Evolutionary conservation across 352 stramenopile genomes (phyloP).

Genomic region (Globisporangium abappressorium): DNA sequence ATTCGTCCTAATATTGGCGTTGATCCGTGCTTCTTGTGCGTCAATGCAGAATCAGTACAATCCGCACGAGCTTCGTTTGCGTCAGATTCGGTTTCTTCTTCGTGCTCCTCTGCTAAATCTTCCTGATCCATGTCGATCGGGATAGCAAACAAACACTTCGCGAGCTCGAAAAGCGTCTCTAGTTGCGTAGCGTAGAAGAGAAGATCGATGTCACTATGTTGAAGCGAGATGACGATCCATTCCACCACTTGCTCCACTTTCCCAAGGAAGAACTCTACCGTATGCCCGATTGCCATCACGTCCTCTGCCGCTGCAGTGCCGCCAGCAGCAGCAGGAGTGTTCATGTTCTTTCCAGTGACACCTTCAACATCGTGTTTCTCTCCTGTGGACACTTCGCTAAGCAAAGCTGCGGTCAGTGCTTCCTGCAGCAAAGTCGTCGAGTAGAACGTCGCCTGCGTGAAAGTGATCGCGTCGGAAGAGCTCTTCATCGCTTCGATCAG

Average conservation of each 20-base stretch:
- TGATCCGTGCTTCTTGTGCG: not conserved
- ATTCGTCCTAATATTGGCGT: not conserved
- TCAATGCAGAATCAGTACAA: not conserved
- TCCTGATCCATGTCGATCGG: constrained; percentile 3
- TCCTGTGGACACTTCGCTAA: not conserved
- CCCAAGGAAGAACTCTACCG: constrained; percentile 6
- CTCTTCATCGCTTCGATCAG: constrained; percentile 27
- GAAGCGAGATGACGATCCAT: constrained; percentile 26
- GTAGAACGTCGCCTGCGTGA: constrained; percentile 24
- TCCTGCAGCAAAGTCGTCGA: constrained; percentile 19
- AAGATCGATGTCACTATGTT: constrained; percentile 29
- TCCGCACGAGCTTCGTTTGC: not conserved
- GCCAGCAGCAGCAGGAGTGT: not conserved
- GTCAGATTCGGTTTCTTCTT: not conserved
- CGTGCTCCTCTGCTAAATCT: not conserved
- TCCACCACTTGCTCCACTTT: constrained; percentile 19
- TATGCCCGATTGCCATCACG: not conserved
- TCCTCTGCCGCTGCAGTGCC: not conserved
- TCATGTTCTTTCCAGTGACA: not conserved
- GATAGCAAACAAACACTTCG: constrained; percentile 12
- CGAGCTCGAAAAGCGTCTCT: constrained; percentile 14
- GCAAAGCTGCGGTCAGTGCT: constrained; percentile 13
- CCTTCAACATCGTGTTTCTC: not conserved
- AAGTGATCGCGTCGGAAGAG: constrained; percentile 18
- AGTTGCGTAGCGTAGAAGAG: constrained; percentile 28